phyloP scores from a whole-genome alignment of 2,329 filamentous ascomycete genomes.

The Aspergillus brunneoviolaceus region DNA sequence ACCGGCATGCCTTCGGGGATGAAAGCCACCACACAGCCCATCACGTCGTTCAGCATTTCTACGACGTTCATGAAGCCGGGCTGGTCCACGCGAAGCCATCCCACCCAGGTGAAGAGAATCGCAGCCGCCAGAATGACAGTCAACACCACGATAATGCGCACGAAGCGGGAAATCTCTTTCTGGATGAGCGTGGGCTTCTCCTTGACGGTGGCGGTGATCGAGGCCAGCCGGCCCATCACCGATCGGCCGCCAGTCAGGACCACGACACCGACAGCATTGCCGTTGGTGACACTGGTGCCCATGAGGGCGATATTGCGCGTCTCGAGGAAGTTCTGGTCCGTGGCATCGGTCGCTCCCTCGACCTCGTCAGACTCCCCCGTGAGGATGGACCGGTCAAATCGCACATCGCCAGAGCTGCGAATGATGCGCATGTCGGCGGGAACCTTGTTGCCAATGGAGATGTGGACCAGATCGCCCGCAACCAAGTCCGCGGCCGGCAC shows the following conservation, averaged over 20 bases:
- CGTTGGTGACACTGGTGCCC: constrained; percentile 73
- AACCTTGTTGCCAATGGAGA: constrained; percentile 72
- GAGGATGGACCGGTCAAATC: constrained; percentile 72
- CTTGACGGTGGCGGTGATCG: constrained; percentile 70
- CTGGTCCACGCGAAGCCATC: constrained; percentile 66
- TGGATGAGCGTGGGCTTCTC: constrained; percentile 68
- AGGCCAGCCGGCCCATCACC: constrained; percentile 74
- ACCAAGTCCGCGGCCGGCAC: constrained; percentile 65
- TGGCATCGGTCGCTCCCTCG: constrained; percentile 62
- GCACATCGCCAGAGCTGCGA: constrained; percentile 67
- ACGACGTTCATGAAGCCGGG: constrained; percentile 71
- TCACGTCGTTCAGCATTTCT: constrained; percentile 69
- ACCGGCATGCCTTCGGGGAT: constrained; percentile 76
- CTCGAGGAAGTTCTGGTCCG: constrained; percentile 73
- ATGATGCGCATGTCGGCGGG: constrained; percentile 73
- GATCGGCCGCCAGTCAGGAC: constrained; percentile 70
- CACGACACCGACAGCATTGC: constrained; percentile 66
- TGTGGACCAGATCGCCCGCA: constrained; percentile 67
- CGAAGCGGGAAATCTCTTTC: constrained; percentile 71
- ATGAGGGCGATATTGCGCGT: constrained; percentile 75
- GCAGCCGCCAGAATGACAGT: constrained; percentile 62
- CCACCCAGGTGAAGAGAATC: constrained; percentile 57
- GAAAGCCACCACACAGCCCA: constrained; percentile 72
- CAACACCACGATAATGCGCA: constrained; percentile 66
- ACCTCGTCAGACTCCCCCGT: constrained; percentile 71